These are phyloP conservation scores for Tetrapyrgos nigripes DNA, from an alignment of 1,284 basidiomycete genomes.

Conservation along the genomic window DNA sequence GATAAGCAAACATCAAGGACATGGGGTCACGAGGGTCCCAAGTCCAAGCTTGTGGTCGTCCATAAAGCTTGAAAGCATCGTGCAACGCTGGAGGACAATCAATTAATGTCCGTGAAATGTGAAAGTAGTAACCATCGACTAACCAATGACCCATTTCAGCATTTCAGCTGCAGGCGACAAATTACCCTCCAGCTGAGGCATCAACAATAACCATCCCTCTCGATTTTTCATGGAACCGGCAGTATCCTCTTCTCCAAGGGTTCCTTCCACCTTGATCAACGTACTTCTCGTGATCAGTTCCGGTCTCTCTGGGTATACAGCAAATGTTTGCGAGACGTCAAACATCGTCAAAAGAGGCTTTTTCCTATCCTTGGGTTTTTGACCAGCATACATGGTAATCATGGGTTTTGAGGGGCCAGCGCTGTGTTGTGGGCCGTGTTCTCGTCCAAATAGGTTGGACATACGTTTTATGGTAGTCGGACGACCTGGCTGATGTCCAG, in stretches of 20 bases:
- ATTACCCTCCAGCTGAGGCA: constrained; percentile 75
- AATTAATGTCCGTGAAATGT: constrained; percentile 7
- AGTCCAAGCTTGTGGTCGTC: constrained; percentile 81
- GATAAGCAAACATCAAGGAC: constrained; percentile 86
- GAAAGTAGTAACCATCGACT: constrained; percentile 32
- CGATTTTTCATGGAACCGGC: constrained; percentile 62
- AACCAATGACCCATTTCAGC: constrained; percentile 94
- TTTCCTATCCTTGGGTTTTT: constrained; percentile 75
- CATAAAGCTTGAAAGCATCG: constrained; percentile 88
- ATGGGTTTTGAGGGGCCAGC: constrained; percentile 47
- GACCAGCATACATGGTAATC: constrained; percentile 64
- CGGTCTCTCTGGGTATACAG: constrained; percentile 95
- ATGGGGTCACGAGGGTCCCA: constrained; percentile 85
- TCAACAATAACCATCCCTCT: constrained; percentile 87
- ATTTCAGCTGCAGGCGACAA: constrained; percentile 69
- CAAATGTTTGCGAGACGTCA: constrained; percentile 77
- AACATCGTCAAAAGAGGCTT: constrained; percentile 65
- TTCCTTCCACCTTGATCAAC: constrained; percentile 88
- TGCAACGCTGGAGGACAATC: constrained; percentile 66
- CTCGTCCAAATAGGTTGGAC: constrained; percentile 61
- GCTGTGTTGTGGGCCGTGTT: constrained; percentile 20
- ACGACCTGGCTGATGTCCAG: neutral
- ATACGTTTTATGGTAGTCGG: constrained; percentile 63
- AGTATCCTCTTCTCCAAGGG: constrained; percentile 78
- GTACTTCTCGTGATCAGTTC: constrained; percentile 88